Conservation (phyloP, 495 filamentous ascomycete genomes). For the Aspergillus saccharolyticus region DNA sequence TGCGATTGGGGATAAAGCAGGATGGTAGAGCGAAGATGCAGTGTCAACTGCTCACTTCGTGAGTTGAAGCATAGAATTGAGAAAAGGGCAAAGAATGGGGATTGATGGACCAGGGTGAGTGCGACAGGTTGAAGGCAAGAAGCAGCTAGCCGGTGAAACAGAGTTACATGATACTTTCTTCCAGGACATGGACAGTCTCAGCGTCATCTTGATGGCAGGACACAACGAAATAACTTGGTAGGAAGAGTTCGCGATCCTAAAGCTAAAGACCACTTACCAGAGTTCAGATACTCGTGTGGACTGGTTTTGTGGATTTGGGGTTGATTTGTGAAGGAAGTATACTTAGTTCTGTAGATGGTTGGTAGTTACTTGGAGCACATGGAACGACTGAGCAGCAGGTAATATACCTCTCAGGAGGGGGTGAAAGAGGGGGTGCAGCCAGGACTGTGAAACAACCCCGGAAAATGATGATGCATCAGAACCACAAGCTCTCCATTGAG, state of each 20-base stretch:
- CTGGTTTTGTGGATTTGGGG: too few species aligned
- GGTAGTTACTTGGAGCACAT: background rate
- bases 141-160: background rate
- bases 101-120: background rate
- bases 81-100: background rate
- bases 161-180: background rate
- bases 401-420: background rate
- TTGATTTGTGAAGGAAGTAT: background rate
- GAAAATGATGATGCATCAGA: constrained; percentile 7
- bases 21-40: background rate
- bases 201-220: background rate
- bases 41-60: constrained; percentile 3
- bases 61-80: background rate
- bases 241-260: background rate
- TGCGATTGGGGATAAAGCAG: background rate
- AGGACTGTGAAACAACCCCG: constrained; percentile 6
- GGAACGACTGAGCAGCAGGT: background rate
- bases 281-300: too few species aligned
- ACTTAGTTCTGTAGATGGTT: background rate
- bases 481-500: background rate
- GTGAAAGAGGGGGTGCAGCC: constrained; percentile 8
- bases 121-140: background rate
- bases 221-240: background rate
- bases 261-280: background rate
- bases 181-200: background rate